A percentile compares a stretch with the other conserved stretches of the same genome.
Evolutionary conservation across 257 asterid species (phyloP).

Genomic region (Lithospermum erythrorhizon): DNA sequence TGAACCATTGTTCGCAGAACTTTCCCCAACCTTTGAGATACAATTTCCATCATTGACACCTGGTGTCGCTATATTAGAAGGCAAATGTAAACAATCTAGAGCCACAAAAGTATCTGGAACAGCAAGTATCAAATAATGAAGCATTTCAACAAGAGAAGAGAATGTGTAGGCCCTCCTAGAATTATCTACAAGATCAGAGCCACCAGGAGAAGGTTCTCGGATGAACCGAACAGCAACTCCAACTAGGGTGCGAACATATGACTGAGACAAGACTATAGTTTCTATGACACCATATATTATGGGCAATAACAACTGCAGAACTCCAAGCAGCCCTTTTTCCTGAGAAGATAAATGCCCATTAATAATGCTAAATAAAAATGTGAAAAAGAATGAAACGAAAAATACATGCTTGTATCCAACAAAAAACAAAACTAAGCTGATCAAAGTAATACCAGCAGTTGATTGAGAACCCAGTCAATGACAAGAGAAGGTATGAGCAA

Average conservation of each 20-base stretch:
- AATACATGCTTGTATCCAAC: neutral
- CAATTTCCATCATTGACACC: slow-evolving; percentile 65
- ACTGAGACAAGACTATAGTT: slow-evolving; percentile 82
- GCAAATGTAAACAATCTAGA: slow-evolving; percentile 86
- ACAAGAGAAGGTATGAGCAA: slow-evolving; percentile 75
- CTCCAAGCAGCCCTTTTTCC: slow-evolving; percentile 82
- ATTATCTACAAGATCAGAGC: slow-evolving; percentile 92
- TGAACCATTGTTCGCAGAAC: slow-evolving; percentile 46
- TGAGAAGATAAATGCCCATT: slow-evolving; percentile 22
- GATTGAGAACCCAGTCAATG: slow-evolving; percentile 94
- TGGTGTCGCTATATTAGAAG: slow-evolving; percentile 44
- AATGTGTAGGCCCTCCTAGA: slow-evolving; percentile 86
- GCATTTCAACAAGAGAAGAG: slow-evolving; percentile 96
- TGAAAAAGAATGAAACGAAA: neutral
- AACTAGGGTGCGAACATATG: slow-evolving; percentile 71
- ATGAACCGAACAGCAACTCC: slow-evolving; percentile 66
- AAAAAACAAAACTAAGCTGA: slow-evolving; percentile 3
- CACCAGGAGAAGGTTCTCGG: slow-evolving; percentile 94
- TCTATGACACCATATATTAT: slow-evolving; percentile 81
- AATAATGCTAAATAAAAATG: neutral
- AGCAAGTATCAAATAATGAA: slow-evolving; percentile 77
- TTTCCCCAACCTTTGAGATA: slow-evolving; percentile 57
- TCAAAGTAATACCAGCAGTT: slow-evolving; percentile 64
- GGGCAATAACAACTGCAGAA: slow-evolving; percentile 87
- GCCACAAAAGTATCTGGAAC: slow-evolving; percentile 98